phyloP scores from a whole-genome alignment of 352 stramenopile genomes.

The Phytophthora pinifolia region DNA sequence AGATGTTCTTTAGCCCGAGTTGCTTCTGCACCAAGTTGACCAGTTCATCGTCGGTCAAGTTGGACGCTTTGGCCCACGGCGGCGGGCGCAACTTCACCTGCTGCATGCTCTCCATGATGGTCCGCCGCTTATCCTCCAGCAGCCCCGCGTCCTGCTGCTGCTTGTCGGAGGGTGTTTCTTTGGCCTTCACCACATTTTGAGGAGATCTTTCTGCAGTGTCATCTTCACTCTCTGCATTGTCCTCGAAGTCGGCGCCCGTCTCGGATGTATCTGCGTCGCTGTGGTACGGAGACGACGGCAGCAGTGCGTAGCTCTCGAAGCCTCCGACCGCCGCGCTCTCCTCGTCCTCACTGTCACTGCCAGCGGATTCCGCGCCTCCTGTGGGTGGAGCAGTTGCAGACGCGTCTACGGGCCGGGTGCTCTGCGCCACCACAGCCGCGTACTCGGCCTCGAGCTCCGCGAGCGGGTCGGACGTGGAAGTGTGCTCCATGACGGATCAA shows the following conservation, averaged over 20 bases:
- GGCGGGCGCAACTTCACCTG: conserved; percentile 46
- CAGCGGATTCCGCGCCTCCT: conserved; percentile 15
- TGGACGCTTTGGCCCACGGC: conserved; percentile 39
- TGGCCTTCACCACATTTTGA: background rate
- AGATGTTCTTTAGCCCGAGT: conserved; percentile 15
- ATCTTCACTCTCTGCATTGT: conserved; percentile 12
- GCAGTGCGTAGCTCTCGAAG: conserved; percentile 29
- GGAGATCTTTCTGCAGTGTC: background rate
- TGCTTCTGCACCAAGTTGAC: conserved; percentile 50
- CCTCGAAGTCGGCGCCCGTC: conserved; percentile 7
- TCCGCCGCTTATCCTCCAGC: conserved; percentile 30
- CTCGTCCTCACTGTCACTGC: conserved; percentile 21
- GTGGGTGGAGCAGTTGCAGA: background rate
- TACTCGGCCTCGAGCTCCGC: conserved; percentile 65
- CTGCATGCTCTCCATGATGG: conserved; percentile 64
- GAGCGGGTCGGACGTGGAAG: conserved; percentile 46
- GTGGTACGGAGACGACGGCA: conserved; percentile 35
- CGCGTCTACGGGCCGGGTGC: background rate
- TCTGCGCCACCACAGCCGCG: conserved; percentile 53
- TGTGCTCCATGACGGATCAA: conserved; percentile 26
- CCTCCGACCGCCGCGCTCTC: conserved; percentile 28
- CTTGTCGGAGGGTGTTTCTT: background rate
- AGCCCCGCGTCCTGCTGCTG: conserved; percentile 20
- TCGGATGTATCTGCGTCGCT: conserved; percentile 27
- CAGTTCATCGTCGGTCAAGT: conserved; percentile 57